phyloP scores from a whole-genome alignment of 306 rosid species.

The Abrus pulchellus region DNA sequence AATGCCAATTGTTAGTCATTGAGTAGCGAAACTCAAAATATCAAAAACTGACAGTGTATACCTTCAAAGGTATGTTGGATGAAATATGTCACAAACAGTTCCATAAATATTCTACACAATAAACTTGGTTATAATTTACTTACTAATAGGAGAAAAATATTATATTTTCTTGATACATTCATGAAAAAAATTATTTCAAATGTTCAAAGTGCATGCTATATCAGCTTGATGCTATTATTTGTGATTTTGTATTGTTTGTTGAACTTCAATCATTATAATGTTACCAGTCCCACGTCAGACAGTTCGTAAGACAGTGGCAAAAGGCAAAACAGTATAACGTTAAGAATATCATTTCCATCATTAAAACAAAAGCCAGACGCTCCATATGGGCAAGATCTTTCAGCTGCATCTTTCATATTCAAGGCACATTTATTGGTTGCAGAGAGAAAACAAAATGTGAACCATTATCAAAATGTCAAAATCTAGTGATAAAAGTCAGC shows the following conservation, averaged over 20 bases:
- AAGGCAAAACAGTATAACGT: background rate
- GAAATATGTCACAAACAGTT: background rate
- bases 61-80: background rate
- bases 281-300: background rate
- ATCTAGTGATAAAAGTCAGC: background rate
- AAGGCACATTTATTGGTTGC: slow-evolving; percentile 11
- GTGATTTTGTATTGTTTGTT: background rate
- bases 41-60: background rate
- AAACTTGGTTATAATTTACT: slow-evolving; percentile 6
- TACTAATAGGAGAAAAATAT: background rate
- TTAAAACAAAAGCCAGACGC: background rate
- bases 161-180: slow-evolving; percentile 2
- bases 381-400: slow-evolving; percentile 19
- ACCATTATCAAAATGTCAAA: background rate
- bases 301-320: slow-evolving; percentile 6
- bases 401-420: slow-evolving; percentile 6
- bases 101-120: background rate
- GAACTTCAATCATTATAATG: background rate
- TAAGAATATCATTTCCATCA: slow-evolving; percentile 3
- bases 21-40: slow-evolving; percentile 8
- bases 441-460: background rate
- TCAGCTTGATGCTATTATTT: slow-evolving; percentile 7
- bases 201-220: background rate
- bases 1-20: slow-evolving; percentile 37
- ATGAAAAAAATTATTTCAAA: background rate